Evolutionary conservation across 2,329 filamentous ascomycete species (phyloP).

Genomic region (Corynespora cassiicola): DNA sequence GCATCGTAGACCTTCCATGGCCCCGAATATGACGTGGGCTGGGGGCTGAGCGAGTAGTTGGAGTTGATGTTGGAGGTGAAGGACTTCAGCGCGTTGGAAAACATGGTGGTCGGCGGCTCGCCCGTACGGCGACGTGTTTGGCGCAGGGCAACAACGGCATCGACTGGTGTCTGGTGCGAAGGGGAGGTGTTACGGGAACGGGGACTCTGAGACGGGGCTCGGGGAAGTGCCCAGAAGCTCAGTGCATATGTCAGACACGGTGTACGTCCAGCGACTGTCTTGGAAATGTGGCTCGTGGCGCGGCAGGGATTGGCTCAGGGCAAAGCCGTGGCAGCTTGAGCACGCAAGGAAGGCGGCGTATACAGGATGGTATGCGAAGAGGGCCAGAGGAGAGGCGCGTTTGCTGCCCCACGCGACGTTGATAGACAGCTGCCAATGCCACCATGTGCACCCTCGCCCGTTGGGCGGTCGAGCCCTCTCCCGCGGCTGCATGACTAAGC

Average conservation of each 20-base stretch:
- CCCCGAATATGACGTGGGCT: slow-evolving; percentile 79
- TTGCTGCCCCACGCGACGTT: slow-evolving; percentile 22
- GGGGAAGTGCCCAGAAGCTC: too few species aligned
- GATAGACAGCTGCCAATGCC: too few species aligned
- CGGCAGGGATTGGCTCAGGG: too few species aligned
- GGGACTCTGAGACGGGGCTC: slow-evolving; percentile 25
- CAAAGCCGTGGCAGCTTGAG: too few species aligned
- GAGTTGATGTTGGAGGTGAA: slow-evolving; percentile 91
- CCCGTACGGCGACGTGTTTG: slow-evolving; percentile 28
- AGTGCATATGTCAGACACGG: too few species aligned
- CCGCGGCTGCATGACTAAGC: slow-evolving; percentile 23
- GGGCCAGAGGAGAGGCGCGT: too few species aligned
- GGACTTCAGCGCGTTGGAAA: slow-evolving; percentile 82
- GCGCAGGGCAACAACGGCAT: slow-evolving; percentile 33
- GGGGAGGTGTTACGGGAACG: slow-evolving; percentile 19
- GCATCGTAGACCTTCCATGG: slow-evolving; percentile 98
- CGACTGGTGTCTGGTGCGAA: slow-evolving; percentile 23
- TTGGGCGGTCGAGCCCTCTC: slow-evolving; percentile 13
- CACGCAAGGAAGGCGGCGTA: too few species aligned
- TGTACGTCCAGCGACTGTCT: slow-evolving; percentile 7
- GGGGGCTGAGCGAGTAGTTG: slow-evolving; percentile 84
- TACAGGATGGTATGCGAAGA: too few species aligned
- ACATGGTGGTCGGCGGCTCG: slow-evolving; percentile 68
- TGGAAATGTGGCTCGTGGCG: too few species aligned
- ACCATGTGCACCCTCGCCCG: too few species aligned